Evolutionary conservation across 192 early-diverging fungal genomes (phyloP).

Genomic region (Lobosporangium transversale): DNA sequence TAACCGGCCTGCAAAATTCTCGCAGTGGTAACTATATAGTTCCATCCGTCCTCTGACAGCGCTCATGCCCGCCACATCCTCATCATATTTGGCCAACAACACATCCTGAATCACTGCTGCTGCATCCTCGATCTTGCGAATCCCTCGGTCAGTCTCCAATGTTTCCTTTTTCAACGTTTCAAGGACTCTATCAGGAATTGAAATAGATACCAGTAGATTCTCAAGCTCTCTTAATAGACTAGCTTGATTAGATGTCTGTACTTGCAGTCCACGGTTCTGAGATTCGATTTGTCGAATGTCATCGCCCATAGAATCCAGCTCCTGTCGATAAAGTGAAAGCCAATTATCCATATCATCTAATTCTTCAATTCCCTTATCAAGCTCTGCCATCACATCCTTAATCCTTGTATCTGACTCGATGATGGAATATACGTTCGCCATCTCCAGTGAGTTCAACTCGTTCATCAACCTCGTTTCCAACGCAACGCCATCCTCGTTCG

Average conservation of each 20-base stretch:
- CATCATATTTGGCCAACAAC: conserved; percentile 66
- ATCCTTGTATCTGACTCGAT: conserved; percentile 92
- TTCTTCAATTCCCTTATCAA: conserved; percentile 85
- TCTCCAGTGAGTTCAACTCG: conserved; percentile 86
- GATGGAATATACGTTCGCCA: conserved; percentile 95
- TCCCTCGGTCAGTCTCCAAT: conserved; percentile 66
- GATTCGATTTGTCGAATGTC: conserved; percentile 94
- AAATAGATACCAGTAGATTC: conserved; percentile 67
- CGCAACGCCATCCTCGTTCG: conserved; percentile 86
- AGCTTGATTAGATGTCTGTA: conserved; percentile 90
- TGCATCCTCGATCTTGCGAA: conserved; percentile 69
- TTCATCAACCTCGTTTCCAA: conserved; percentile 84
- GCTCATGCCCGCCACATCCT: conserved; percentile 51
- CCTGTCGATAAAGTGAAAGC: conserved; percentile 84
- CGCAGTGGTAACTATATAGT: conserved; percentile 70
- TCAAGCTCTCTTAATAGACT: conserved; percentile 87
- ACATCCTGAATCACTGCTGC: conserved; percentile 76
- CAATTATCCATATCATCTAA: conserved; percentile 89
- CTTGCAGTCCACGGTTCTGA: conserved; percentile 90
- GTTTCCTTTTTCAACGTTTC: conserved; percentile 72
- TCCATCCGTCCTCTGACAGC: conserved; percentile 71
- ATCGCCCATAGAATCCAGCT: conserved; percentile 77
- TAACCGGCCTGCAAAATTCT: conserved; percentile 70
- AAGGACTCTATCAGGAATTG: conserved; percentile 68
- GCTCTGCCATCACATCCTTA: conserved; percentile 76